phyloP scores from a whole-genome alignment of 371 early-diverging fungal genomes.

The Mortierella sp. region DNA sequence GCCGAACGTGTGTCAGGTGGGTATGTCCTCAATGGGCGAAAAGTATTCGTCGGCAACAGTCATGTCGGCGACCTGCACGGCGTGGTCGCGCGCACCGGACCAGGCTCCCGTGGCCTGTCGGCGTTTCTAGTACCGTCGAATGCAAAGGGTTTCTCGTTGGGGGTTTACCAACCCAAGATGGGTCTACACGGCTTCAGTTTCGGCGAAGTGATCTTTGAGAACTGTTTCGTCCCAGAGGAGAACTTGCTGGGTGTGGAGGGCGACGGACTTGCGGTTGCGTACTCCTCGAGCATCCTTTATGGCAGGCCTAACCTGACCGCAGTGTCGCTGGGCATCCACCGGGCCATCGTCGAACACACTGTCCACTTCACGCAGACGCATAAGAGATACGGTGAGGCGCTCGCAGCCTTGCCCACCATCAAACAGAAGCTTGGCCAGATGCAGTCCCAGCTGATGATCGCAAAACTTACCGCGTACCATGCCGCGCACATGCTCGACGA shows the following conservation, averaged over 20 bases:
- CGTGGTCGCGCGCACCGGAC: background rate
- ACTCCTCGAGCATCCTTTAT: background rate
- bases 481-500: background rate
- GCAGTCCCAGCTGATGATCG: background rate
- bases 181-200: background rate
- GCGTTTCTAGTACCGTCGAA: background rate
- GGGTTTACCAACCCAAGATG: background rate
- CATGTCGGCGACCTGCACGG: conserved; percentile 1
- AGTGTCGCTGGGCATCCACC: background rate
- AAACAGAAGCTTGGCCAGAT: background rate
- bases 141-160: background rate
- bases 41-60: background rate
- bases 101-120: background rate
- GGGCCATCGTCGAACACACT: background rate
- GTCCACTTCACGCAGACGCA: conserved; percentile 1
- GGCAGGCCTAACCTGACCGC: background rate
- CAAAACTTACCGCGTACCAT: background rate
- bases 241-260: background rate
- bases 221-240: background rate
- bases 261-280: background rate
- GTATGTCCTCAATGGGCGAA: background rate
- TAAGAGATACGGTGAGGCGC: background rate
- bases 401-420: background rate
- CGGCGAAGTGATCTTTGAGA: background rate
- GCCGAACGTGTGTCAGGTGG: background rate